Percentiles rank a stretch among this genome's conserved stretches.
Conservation (phyloP, 139 green algal species). For the Chlorella vulgaris region DNA sequence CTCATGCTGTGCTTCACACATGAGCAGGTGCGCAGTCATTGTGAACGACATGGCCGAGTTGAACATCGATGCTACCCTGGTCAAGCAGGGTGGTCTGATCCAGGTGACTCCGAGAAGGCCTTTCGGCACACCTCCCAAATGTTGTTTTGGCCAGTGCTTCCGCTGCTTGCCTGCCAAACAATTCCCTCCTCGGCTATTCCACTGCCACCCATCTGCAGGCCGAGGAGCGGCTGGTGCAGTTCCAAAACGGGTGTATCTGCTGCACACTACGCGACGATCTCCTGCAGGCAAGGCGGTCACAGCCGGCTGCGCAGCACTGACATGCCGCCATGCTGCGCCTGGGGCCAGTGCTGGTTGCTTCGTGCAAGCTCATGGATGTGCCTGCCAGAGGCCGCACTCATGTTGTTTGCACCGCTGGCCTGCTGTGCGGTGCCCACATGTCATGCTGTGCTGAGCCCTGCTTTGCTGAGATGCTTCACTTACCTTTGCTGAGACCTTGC, state of each 20-base stretch:
- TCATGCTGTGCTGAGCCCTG: neutral
- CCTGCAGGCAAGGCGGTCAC: conserved; percentile 34
- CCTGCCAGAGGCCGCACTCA: too few species aligned
- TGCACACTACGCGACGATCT: conserved; percentile 83
- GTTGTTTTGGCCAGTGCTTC: too few species aligned
- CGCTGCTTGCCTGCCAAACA: neutral
- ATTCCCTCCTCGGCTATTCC: neutral
- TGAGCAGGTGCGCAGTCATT: conserved; percentile 64
- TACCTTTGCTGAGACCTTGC: neutral
- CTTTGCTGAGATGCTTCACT: neutral
- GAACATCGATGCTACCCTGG: conserved; percentile 82
- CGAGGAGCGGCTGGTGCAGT: conserved; percentile 59
- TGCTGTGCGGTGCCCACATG: too few species aligned
- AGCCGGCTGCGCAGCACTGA: neutral
- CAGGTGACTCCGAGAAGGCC: too few species aligned
- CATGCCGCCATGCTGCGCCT: neutral
- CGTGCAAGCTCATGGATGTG: too few species aligned
- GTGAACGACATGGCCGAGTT: conserved; percentile 87
- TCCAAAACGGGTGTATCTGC: conserved; percentile 88
- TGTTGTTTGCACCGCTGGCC: neutral
- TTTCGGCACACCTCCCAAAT: too few species aligned
- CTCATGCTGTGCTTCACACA: neutral
- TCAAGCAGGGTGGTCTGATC: conserved; percentile 51
- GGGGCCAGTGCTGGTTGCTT: too few species aligned
- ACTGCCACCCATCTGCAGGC: conserved; percentile 26